Base-by-base conservation (phyloP, 2,329 filamentous ascomycete genomes). In the Exophiala bonariae region DNA sequence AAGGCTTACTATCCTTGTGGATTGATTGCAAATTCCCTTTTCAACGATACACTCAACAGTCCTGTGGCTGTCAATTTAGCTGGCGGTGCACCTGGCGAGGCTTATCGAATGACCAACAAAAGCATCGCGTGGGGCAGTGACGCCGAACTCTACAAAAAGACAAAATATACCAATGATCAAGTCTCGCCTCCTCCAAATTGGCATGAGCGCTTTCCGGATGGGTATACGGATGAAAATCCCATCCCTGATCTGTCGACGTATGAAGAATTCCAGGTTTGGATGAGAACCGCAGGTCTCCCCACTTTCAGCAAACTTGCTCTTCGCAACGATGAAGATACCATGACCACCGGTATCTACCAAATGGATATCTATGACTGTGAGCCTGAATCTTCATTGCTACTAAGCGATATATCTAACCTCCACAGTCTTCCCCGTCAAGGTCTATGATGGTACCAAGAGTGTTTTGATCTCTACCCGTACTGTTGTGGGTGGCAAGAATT, bases 241-340 rank as follows among this genome's bases (percentile, higher is more conserved):
- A 83, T 89, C 17, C 89, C 90, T 0, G 71, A 93, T 59, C 67
- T 97, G 14, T 78, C 85, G 54, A 71, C 82, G 1, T 85, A 89
- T 71, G 87, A 96, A 66, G 82, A 83, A 34, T 95, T 99, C 67
- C 91, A 96, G 71, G 91, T 97, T 17, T 99, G 93, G 93, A 99
- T 99, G 93, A 84, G 93, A 60, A 95, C 95, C 2, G 93, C 93
- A 18, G 93, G 92, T 48, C 73, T 97, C 60, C 93, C 93, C 1
- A 86, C 86, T 4, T 99, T 99, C 66, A 96, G 88, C 79, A 99
- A 99, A 73, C 76, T 99, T 37, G 89, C 89, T 36, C 81, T 86
- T 67, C 81, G 90, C 50, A 96, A 96, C 63, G 86, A 96, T 64
- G 75, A 75, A 1, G 72, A 77, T 2, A 65, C 72, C 1, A 86